These are phyloP conservation scores for Boletus coccyginus DNA, from an alignment of 768 basidiomycete species.

Conservation along the genomic window DNA sequence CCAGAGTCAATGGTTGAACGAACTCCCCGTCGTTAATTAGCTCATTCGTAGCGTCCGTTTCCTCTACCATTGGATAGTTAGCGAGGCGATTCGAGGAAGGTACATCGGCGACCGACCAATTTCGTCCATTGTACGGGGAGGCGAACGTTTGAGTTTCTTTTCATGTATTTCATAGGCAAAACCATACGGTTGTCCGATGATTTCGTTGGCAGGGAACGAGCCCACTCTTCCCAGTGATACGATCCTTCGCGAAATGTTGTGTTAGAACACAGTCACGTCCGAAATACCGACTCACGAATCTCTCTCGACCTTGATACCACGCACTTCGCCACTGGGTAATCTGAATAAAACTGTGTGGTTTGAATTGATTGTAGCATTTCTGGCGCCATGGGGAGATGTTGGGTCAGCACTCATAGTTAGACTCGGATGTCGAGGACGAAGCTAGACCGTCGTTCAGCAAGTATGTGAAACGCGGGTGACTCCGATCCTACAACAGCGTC, in stretches of 20 bases:
- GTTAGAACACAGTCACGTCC: neutral
- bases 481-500: too few species aligned
- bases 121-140: constrained; percentile 68
- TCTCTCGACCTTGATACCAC: constrained; percentile 68
- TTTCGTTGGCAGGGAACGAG: constrained; percentile 70
- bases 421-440: neutral
- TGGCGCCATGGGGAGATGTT: constrained; percentile 7
- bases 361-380: constrained; percentile 45
- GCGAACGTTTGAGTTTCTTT: constrained; percentile 62
- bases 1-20: constrained; percentile 78
- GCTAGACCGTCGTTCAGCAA: too few species aligned
- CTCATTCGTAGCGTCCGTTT: constrained; percentile 96
- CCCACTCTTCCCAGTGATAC: constrained; percentile 84
- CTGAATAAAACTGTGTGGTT: constrained; percentile 79
- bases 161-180: constrained; percentile 82
- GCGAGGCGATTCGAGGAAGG: neutral
- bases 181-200: constrained; percentile 84
- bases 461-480: too few species aligned
- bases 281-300: constrained; percentile 53
- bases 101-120: constrained; percentile 51
- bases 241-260: constrained; percentile 42
- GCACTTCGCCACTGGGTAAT: constrained; percentile 77
- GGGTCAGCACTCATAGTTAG: constrained; percentile 15
- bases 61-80: constrained; percentile 54
- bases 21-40: constrained; percentile 85